Evolutionary conservation across 345 rosid species (phyloP).

Genomic region (Aquilaria sinensis): DNA sequence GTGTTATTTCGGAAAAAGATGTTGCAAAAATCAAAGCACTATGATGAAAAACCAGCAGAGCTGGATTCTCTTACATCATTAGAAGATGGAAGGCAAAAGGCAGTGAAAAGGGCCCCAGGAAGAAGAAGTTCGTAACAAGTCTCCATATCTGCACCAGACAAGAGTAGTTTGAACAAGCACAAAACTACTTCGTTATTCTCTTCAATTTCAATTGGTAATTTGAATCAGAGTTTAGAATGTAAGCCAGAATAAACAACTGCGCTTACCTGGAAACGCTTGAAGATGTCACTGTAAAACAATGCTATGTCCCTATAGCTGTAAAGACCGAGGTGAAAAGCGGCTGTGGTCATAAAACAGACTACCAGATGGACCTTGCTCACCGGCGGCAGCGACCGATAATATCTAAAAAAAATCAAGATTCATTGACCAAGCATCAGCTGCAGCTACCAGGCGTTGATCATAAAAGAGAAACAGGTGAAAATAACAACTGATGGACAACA

Average conservation of each 20-base stretch:
- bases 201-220: background rate
- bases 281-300: constrained; percentile 34
- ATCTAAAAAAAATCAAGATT: constrained; percentile 23
- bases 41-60: background rate
- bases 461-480: too few relatives aligned
- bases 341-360: constrained; percentile 48
- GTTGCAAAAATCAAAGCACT: background rate
- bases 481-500: background rate
- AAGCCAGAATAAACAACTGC: background rate
- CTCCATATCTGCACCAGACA: constrained; percentile 48
- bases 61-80: constrained; percentile 34
- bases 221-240: background rate
- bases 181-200: background rate
- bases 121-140: constrained; percentile 50
- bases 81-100: constrained; percentile 47
- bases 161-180: constrained; percentile 1
- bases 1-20: too few relatives aligned
- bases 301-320: constrained; percentile 29
- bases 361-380: constrained; percentile 67
- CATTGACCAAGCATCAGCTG: background rate
- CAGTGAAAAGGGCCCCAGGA: constrained; percentile 49
- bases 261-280: constrained; percentile 48
- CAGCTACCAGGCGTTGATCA: background rate
- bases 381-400: constrained; percentile 52
- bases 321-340: constrained; percentile 38